Base-by-base conservation (phyloP, 1,284 basidiomycete species). In the Cystobasidium slooffiae region DNA sequence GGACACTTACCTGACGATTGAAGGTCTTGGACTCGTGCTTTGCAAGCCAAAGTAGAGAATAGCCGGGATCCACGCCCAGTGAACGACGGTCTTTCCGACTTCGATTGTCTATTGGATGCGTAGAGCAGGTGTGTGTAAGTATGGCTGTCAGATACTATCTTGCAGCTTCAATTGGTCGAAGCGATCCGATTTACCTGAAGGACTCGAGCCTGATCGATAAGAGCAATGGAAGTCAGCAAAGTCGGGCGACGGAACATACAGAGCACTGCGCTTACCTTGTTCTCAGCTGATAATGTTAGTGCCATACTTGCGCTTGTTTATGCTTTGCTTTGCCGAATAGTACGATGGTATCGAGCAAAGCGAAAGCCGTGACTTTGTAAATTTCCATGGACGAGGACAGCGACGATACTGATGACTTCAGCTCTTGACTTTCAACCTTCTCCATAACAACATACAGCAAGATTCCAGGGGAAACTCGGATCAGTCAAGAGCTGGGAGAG, bases 31-130 rank as follows among this genome's bases (percentile, higher is more conserved):
- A 75, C 73, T 75, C 20, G 76, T 76, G 18, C 62, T 51, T 43
- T 90, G 91, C 85, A 92, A 95, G 44, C 94, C 94, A 80, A 95
- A 87, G 83, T 93, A 96, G 80, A 97, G 94, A 81, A 97, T 92
- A 81, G 94, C 85, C 49, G 94, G 94, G 80, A 97, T 92, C 93
- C 94, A 97, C 78, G 89, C 90, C 80, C 93, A 93, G 83, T 95
- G 93, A 75, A 95, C 82, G 79, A 92, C 86, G 76, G 91, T 92
- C 78, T 91, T 89, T 78, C 89, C 87, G 77, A 93, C 79, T 81
- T 93, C 91, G 79, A 93, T 85, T 75, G 87, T 86, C 81, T 90
- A 80, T 20, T 41, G 63, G 47, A 65, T n/a, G 41, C 12, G 64
- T 37, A 41, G 22, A 47, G 2, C 5, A 31, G 31, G 31, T 31